Conservation (phyloP, 495 filamentous ascomycete genomes). For the Thermochaetoides thermophila region DNA sequence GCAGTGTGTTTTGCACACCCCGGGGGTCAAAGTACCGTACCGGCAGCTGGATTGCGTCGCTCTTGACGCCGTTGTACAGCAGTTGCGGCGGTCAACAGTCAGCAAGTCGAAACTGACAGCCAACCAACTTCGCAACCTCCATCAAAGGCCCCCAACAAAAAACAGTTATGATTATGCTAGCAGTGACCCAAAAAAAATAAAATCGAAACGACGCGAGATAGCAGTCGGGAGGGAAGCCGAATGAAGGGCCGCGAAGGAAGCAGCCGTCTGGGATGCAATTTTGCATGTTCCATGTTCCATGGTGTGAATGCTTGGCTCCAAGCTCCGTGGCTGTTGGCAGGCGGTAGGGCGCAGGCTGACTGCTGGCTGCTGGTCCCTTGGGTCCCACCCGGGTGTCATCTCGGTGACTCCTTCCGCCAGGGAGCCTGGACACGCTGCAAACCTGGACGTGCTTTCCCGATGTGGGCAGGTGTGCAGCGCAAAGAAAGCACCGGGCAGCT, state of each 20-base stretch:
- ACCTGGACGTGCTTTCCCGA: constrained; percentile 4
- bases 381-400: constrained; percentile 7
- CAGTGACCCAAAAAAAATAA: background rate
- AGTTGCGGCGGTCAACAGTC: constrained; percentile 4
- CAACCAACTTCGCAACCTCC: constrained; percentile 1
- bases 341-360: background rate
- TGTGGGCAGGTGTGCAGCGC: background rate
- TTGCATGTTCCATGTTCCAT: background rate
- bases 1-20: background rate
- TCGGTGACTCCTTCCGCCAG: constrained; percentile 8
- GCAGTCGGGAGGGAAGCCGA: too few species aligned
- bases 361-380: constrained; percentile 4
- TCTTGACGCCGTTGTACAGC: constrained; percentile 2
- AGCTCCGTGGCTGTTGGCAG: background rate
- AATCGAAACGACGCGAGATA: background rate
- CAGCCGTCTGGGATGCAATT: too few species aligned
- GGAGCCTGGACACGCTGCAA: constrained; percentile 1
- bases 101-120: background rate
- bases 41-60: background rate
- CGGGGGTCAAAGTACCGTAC: background rate
- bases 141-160: background rate
- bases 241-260: too few species aligned
- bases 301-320: background rate
- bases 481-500: background rate
- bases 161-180: background rate